A percentile compares a stretch with the other conserved stretches of the same genome.
Evolutionary conservation across 1,284 basidiomycete genomes (phyloP).

Genomic region (Microbotryum violaceum): DNA sequence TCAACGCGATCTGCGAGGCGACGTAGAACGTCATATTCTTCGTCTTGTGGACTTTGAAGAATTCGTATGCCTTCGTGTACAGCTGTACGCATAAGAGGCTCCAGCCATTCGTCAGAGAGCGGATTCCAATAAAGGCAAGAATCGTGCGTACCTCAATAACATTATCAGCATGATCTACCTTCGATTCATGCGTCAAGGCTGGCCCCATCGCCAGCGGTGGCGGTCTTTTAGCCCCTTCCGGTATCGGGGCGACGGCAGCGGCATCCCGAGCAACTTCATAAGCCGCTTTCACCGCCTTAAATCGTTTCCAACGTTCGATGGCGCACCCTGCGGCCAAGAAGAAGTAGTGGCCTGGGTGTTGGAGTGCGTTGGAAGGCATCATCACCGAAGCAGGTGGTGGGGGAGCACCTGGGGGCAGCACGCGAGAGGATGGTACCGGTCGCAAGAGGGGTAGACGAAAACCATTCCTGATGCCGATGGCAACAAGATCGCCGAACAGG

Average conservation of each 20-base stretch:
- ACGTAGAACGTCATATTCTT: slow-evolving; percentile 73
- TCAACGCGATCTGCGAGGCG: slow-evolving; percentile 74
- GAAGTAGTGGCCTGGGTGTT: slow-evolving; percentile 85
- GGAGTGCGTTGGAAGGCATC: slow-evolving; percentile 53
- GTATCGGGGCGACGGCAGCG: slow-evolving; percentile 19
- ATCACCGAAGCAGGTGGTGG: slow-evolving; percentile 35
- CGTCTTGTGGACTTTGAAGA: slow-evolving; percentile 67
- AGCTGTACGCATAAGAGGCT: slow-evolving; percentile 48
- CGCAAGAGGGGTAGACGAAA: slow-evolving; percentile 49
- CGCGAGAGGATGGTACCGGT: slow-evolving; percentile 39
- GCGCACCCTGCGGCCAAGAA: slow-evolving; percentile 78
- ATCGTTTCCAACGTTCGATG: slow-evolving; percentile 61
- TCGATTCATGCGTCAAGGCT: slow-evolving; percentile 70
- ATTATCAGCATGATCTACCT: slow-evolving; percentile 72
- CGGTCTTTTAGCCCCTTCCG: slow-evolving; percentile 4
- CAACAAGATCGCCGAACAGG: slow-evolving; percentile 76
- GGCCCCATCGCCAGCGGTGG: slow-evolving; percentile 33
- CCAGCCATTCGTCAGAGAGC: too few species aligned
- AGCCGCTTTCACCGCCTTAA: slow-evolving; percentile 46
- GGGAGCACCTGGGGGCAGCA: slow-evolving; percentile 37
- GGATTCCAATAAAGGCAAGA: neutral
- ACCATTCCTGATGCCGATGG: slow-evolving; percentile 63
- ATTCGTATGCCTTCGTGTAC: slow-evolving; percentile 80
- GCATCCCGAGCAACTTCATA: slow-evolving; percentile 14
- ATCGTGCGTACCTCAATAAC: slow-evolving; percentile 60